Percentiles rank a stretch among this genome's conserved stretches.
These are phyloP conservation scores for Geotrichum ghanense DNA, from an alignment of 805 yeast species.

Conservation along the genomic window DNA sequence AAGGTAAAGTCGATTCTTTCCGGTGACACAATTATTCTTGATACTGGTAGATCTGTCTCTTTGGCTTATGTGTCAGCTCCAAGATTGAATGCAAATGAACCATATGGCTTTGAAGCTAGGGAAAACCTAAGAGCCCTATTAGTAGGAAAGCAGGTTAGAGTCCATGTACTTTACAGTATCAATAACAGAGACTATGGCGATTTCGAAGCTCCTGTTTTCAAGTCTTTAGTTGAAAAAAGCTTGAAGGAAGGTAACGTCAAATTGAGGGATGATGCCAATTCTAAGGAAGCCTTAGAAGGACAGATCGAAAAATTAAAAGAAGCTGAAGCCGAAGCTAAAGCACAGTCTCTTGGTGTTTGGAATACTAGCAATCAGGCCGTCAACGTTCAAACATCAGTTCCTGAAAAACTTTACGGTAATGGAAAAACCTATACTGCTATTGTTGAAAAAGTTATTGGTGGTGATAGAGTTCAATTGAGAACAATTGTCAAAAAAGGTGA, in stretches of 20 bases:
- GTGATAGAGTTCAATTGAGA: constrained; percentile 65
- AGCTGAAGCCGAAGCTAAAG: constrained; percentile 37
- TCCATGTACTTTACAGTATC: constrained; percentile 42
- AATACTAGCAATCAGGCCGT: constrained; percentile 16
- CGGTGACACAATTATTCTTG: constrained; percentile 58
- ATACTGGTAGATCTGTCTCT: constrained; percentile 48
- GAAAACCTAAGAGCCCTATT: constrained; percentile 51
- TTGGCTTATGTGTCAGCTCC: constrained; percentile 58
- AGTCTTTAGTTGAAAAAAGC: constrained; percentile 44
- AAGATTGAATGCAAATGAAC: constrained; percentile 30
- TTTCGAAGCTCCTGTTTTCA: constrained; percentile 49
- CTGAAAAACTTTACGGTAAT: constrained; percentile 16
- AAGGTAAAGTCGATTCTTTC: constrained; percentile 60
- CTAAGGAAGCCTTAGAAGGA: constrained; percentile 15
- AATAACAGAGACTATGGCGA: constrained; percentile 59
- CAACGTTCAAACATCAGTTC: constrained; percentile 14
- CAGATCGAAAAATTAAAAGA: constrained; percentile 13
- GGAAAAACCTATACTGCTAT: constrained; percentile 40
- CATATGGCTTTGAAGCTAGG: constrained; percentile 43
- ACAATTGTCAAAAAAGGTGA: constrained; percentile 34
- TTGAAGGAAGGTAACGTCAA: constrained; percentile 51
- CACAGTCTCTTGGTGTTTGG: constrained; percentile 51
- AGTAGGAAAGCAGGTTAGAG: constrained; percentile 53
- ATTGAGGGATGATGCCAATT: constrained; percentile 37
- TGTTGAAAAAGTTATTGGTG: constrained; percentile 66